phyloP scores from a whole-genome alignment of 345 rosid genomes.

The Citrus reticulata region DNA sequence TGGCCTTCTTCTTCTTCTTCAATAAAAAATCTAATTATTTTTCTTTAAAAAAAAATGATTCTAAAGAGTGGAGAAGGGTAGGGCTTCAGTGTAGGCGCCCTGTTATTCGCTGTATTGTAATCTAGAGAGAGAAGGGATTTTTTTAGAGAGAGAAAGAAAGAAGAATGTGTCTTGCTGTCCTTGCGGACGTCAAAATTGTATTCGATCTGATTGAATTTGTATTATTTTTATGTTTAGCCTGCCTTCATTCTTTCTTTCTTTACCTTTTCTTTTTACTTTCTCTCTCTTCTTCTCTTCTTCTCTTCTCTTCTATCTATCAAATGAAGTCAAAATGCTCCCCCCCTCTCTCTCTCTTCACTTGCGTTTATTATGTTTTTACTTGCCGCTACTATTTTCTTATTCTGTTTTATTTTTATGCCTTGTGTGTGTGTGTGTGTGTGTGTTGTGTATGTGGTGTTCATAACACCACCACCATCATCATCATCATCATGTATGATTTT shows the following conservation, averaged over 20 bases:
- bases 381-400: neutral
- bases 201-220: constrained; percentile 67
- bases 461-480: no score
- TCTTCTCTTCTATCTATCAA: constrained; percentile 16
- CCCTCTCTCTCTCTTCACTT: neutral
- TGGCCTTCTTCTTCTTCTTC: constrained; percentile 16
- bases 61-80: neutral
- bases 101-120: constrained; percentile 56
- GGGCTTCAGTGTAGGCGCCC: constrained; percentile 36
- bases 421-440: neutral
- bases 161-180: constrained; percentile 40
- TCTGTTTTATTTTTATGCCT: neutral
- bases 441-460: neutral
- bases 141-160: constrained; percentile 15
- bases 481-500: neutral
- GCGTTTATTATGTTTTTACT: neutral
- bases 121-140: constrained; percentile 36
- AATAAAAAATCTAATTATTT: constrained; percentile 6
- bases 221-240: neutral
- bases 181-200: constrained; percentile 94
- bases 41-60: neutral
- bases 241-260: constrained; percentile 21
- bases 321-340: constrained; percentile 46
- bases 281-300: constrained; percentile 6
- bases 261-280: constrained; percentile 8